Conservation (phyloP, 495 filamentous ascomycete species). For the Neurospora sp. region DNA sequence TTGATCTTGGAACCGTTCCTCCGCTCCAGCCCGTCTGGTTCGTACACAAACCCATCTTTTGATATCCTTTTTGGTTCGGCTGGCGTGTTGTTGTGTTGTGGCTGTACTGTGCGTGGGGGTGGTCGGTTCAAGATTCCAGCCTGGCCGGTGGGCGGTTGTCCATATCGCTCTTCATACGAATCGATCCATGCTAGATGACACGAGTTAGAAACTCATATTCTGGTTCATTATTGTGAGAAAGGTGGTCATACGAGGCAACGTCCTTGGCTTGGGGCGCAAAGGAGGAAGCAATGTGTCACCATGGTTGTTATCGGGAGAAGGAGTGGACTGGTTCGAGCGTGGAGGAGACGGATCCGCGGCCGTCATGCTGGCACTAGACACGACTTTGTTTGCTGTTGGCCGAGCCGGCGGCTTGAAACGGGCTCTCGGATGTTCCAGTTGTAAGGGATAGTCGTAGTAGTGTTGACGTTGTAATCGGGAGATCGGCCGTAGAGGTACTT, state of each 20-base stretch:
- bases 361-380: conserved; percentile 12
- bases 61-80: conserved; percentile 37
- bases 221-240: neutral
- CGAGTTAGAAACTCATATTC: conserved; percentile 8
- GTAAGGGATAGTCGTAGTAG: neutral
- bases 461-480: neutral
- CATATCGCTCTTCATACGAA: conserved; percentile 33
- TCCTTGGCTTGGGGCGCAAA: conserved; percentile 11
- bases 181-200: conserved; percentile 41
- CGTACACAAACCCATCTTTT: conserved; percentile 43
- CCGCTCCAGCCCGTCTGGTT: conserved; percentile 21
- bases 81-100: conserved; percentile 53
- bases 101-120: conserved; percentile 42
- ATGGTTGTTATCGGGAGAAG: neutral
- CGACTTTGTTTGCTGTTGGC: neutral
- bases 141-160: conserved; percentile 25
- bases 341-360: conserved; percentile 12
- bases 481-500: neutral
- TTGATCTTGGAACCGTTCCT: conserved; percentile 8
- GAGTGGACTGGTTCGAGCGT: conserved; percentile 14
- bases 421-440: neutral
- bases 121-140: conserved; percentile 15
- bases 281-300: neutral
- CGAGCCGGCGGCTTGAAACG: neutral
- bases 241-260: conserved; percentile 30